Base-by-base conservation (phyloP, 495 filamentous ascomycete species). In the Xylaria telfairii region DNA sequence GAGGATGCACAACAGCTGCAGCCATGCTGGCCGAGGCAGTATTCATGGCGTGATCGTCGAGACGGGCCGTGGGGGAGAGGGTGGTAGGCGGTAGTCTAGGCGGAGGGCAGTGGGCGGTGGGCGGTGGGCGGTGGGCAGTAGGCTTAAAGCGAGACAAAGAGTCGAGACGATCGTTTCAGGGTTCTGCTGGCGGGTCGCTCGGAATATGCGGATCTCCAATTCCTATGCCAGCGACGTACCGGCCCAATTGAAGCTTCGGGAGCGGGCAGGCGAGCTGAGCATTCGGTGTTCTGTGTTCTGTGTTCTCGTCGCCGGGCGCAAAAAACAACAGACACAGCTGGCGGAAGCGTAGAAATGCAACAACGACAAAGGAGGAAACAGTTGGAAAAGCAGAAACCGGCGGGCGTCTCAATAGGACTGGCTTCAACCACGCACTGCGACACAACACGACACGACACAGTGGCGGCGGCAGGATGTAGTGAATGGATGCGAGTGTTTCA, bases 21-120 rank as follows among this genome's bases (percentile, higher is more conserved):
- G 73, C 76, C 76, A 77, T 77, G 56, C 76, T 71, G 51, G 73
- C 76, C 53, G 76, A 63, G 57, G 75, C 75, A 30, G 76, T 71
- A 57, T 77, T 70, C 76, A 78, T 78, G 67, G 63, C 44, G 69
- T 53, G 67, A 57, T 54, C 21, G 65, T 28, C 42, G 30, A 53
- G 44, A 39, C 54, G 19, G 44, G 51, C 5, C 21, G 67, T 28
- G 30, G 47, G 64, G 53, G 68, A 64, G 44, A 37, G 39, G 32
- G 49, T 57, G 56, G 26, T 37, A 28, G 56, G 56, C 32, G 53
- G 54, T 21, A 19, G 30, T 59, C 32, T 37, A 21, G 28, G 30
- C 54, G 15, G 32, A 28, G 17, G 54, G 17, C 30, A 30, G 53
- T 57, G 8, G 34, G 34, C 34, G 8, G 34, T 37, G 34, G 34